Base-by-base conservation (phyloP, 2,329 filamentous ascomycete genomes). In the Aspergillus latus region DNA sequence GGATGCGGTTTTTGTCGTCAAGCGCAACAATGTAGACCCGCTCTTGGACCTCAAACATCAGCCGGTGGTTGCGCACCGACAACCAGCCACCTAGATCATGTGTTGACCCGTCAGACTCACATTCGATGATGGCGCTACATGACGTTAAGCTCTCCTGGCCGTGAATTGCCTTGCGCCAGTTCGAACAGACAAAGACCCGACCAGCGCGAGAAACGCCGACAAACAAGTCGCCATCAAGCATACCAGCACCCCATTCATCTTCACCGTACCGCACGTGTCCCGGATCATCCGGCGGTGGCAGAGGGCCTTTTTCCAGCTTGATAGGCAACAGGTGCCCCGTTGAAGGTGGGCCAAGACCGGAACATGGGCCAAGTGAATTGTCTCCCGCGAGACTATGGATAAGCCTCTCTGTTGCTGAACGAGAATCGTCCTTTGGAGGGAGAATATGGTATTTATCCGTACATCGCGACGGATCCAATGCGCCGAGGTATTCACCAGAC, bases 51-150 rank as follows among this genome's bases (percentile, higher is more conserved):
- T 79, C 77, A 34, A 78, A 77, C 63, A 78, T 70, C 50, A 79
- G 43, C 1, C 74, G 72, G 50, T 74, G 69, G 42, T 77, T 70
- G 16, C 70, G 69, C 21, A 80, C 67, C 1, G 75, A 72, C 11
- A 80, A 65, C 78, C 77, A 80, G 11, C 77, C 77, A 34, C 77
- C 77, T 1, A 80, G 63, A 44, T 79, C 76, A 54, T 79, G 80
- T 26, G 63, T 72, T 4, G 68, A 64, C 1, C 68, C 71, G 43
- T 76, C 72, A 1, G 72, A 68, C 52, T 78, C 71, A 52, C 75
- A 77, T 53, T 79, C 76, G 15, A 80, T 61, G 0, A 79, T 60
- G 10, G 67, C 65, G 34, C 69, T 70, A 8, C 67, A 60, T 2
- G 64, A 59, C 1, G 60, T 60, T 5, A 73, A 57, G 32, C 64